These are phyloP conservation scores for Talaromyces borbonicus DNA, from an alignment of 495 filamentous ascomycete species.

Conservation along the genomic window DNA sequence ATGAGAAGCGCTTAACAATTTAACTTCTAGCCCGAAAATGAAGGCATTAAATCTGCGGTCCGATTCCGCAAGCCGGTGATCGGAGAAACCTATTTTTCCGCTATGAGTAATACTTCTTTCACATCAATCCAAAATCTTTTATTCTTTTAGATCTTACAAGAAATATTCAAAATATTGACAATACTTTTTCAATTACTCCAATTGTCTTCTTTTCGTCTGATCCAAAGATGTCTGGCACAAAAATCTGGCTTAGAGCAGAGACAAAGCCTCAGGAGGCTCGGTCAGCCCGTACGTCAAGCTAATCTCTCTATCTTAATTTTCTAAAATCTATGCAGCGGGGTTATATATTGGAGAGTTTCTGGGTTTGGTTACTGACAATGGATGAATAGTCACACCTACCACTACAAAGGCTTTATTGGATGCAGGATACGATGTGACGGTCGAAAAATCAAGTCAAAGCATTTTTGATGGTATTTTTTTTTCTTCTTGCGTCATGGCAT, in stretches of 20 bases:
- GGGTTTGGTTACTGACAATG: background rate
- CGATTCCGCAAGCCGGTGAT: conserved; percentile 3
- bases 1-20: no score
- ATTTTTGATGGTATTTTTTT: conserved; percentile 64
- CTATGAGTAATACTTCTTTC: conserved; percentile 4
- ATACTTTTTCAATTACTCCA: conserved; percentile 5
- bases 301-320: conserved; percentile 5
- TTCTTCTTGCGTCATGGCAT: no score
- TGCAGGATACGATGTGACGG: conserved; percentile 73
- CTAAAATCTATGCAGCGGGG: no score
- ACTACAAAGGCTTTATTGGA: conserved; percentile 71
- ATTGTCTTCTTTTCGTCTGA: background rate
- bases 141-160: no score
- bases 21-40: background rate
- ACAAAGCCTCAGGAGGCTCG: conserved; percentile 41
- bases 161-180: no score
- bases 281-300: conserved; percentile 37
- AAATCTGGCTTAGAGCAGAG: conserved; percentile 41
- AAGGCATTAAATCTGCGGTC: background rate
- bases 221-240: conserved; percentile 30
- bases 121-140: background rate
- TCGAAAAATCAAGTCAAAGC: conserved; percentile 69
- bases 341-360: no score
- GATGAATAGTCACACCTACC: conserved; percentile 44
- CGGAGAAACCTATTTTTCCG: conserved; percentile 4